Evolutionary conservation across 495 filamentous ascomycete species (phyloP), one percentile per base, ranked within the genome.

Genomic region (Aspergillus campestris): DNA sequence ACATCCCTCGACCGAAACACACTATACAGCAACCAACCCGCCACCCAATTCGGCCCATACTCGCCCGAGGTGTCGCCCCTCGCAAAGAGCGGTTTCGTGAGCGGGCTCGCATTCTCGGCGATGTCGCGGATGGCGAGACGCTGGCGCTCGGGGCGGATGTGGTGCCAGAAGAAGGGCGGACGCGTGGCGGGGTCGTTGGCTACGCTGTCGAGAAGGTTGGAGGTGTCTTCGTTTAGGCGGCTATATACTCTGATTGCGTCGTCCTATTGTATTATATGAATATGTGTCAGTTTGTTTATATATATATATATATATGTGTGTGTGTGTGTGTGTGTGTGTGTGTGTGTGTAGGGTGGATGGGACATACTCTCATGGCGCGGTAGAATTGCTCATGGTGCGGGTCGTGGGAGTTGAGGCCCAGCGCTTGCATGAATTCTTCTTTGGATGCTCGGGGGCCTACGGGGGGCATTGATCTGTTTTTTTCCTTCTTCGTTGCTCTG

Each of bases 1-100:
- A 70, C 71, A 60, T 80, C 76, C 30, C 76, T 64, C 10, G 75
- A 78, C 12, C 76, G 74, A 57, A 78, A 80, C 13, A 78, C 74
- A 48, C 74, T 75, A 42, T 80, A 80, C 36, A 80, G 50, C 58
- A 78, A 69, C 76, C 76, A 80, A 10, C 66, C 64, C 6, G 74
- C 69, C 6, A 80, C 71, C 76, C 76, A 80, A 47, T 80, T 80
- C 7, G 72, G 72, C 8, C 69, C 73, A 34, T 68, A 62, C 50
- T 71, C 67, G 40, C 66, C 67, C 15, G 50, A 55, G 0, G 65
- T 67, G 4, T 48, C 50, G 9, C 71, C 72, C 9, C 48, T 54
- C 12, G 67, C 63, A 44, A 74, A 75, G 0, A 67, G 48, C 1
- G 52, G 49, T 0, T 62, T 55, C n/a, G 69, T 73, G 8, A 60